phyloP scores from a whole-genome alignment of 441 rosid species.

The Melastoma candidum region DNA sequence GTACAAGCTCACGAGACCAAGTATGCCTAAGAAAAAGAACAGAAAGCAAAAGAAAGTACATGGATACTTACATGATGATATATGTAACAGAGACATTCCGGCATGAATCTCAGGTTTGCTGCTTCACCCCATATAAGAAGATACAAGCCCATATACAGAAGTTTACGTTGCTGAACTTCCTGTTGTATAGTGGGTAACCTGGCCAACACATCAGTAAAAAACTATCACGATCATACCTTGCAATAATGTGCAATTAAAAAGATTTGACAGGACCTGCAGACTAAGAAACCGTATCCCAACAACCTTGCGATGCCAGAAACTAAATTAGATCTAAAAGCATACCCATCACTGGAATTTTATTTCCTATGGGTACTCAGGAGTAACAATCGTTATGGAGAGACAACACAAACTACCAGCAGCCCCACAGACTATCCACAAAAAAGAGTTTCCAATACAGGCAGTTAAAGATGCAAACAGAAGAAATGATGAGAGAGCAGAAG shows the following conservation, averaged over 20 bases:
- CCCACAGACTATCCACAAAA: neutral
- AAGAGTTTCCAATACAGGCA: neutral
- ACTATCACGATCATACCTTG: no score
- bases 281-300: no score
- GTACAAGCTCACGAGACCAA: no score
- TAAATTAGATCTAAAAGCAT: no score
- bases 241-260: no score
- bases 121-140: slow-evolving; percentile 99
- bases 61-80: slow-evolving; percentile 81
- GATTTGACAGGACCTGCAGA: no score
- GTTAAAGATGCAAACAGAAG: neutral
- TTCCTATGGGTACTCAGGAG: neutral
- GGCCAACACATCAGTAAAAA: slow-evolving; percentile 10
- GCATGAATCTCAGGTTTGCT: slow-evolving; percentile 98
- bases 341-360: no score
- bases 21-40: neutral
- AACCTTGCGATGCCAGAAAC: no score
- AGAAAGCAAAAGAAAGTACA: slow-evolving; percentile 4
- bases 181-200: slow-evolving; percentile 99
- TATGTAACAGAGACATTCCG: slow-evolving; percentile 95
- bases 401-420: neutral
- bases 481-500: slow-evolving; percentile 4
- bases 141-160: slow-evolving; percentile 91
- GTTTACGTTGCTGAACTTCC: slow-evolving; percentile 96
- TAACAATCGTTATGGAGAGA: no score